A percentile compares a stretch with the other conserved stretches of the same genome.
Evolutionary conservation across 352 stramenopile species (phyloP).

Genomic region (Phytopythium oedochilum): DNA sequence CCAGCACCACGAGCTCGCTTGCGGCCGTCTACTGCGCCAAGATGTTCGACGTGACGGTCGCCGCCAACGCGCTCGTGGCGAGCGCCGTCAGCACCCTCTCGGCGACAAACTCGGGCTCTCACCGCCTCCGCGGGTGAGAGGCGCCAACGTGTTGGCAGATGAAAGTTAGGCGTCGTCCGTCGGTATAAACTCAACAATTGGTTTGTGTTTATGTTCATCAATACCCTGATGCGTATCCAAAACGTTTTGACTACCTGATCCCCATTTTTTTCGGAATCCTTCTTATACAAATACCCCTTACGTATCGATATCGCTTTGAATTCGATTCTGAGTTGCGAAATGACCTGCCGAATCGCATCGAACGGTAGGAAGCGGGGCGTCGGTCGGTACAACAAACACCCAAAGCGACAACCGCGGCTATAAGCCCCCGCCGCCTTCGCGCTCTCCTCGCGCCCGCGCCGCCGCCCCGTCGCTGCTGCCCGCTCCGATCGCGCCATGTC

Average conservation of each 20-base stretch:
- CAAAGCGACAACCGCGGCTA: background rate
- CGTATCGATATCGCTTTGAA: background rate
- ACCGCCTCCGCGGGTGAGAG: background rate
- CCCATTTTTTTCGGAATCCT: too few species aligned
- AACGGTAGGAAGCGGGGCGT: constrained; percentile 3
- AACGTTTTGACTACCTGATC: background rate
- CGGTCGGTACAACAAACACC: background rate
- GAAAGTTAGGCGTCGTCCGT: too few species aligned
- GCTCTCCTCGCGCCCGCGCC: background rate
- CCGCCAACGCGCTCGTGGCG: background rate
- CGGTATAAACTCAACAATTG: too few species aligned
- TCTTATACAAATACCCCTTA: background rate
- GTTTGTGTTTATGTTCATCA: background rate
- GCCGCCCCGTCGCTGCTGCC: background rate
- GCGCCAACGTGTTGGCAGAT: background rate
- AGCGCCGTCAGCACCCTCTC: background rate
- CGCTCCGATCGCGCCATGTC: constrained; percentile 13
- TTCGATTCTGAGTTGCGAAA: background rate
- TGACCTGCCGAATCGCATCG: background rate
- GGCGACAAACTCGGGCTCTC: background rate
- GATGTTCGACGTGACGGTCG: constrained; percentile 8
- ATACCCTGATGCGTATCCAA: background rate
- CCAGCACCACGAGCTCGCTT: background rate
- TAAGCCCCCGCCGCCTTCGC: background rate
- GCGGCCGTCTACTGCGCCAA: constrained; percentile 10